phyloP scores from a whole-genome alignment of 768 basidiomycete species.

The Suillus luteus region DNA sequence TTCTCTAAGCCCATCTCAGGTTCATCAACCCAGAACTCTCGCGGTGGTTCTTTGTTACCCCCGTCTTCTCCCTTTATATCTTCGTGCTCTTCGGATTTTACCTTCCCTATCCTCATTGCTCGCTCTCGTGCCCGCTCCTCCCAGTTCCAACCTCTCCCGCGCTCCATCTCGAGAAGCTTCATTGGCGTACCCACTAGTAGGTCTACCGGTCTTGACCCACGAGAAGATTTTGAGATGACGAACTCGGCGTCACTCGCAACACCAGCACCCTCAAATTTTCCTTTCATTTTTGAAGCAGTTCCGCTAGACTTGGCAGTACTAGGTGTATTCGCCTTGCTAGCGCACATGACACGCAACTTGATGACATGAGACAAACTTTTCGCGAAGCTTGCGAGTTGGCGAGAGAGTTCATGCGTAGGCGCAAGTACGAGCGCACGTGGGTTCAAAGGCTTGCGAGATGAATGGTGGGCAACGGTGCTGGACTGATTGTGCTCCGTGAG shows the following conservation, averaged over 20 bases:
- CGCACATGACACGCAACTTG: slow-evolving; percentile 76
- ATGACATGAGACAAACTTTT: slow-evolving; percentile 73
- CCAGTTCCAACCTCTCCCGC: slow-evolving; percentile 56
- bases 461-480: slow-evolving; percentile 13
- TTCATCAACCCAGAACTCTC: slow-evolving; percentile 45
- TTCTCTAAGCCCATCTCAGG: slow-evolving; percentile 64
- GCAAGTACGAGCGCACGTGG: slow-evolving; percentile 83
- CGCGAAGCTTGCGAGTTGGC: slow-evolving; percentile 75
- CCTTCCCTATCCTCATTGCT: slow-evolving; percentile 26
- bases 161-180: slow-evolving; percentile 61
- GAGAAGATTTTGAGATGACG: slow-evolving; percentile 26
- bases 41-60: slow-evolving; percentile 16
- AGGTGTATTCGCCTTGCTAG: slow-evolving; percentile 58
- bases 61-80: slow-evolving; percentile 27
- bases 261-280: slow-evolving; percentile 28
- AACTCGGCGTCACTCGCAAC: slow-evolving; percentile 24
- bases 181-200: slow-evolving; percentile 65
- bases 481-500: slow-evolving; percentile 46
- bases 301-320: slow-evolving; percentile 27
- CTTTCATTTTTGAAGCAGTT: slow-evolving; percentile 54
- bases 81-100: slow-evolving; percentile 31
- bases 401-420: slow-evolving; percentile 86
- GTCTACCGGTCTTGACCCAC: slow-evolving; percentile 42
- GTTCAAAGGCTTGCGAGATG: slow-evolving; percentile 41
- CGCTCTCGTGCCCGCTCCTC: slow-evolving; percentile 31